phyloP scores from a whole-genome alignment of 208 protist genomes.

The Crithidia fasciculata region DNA sequence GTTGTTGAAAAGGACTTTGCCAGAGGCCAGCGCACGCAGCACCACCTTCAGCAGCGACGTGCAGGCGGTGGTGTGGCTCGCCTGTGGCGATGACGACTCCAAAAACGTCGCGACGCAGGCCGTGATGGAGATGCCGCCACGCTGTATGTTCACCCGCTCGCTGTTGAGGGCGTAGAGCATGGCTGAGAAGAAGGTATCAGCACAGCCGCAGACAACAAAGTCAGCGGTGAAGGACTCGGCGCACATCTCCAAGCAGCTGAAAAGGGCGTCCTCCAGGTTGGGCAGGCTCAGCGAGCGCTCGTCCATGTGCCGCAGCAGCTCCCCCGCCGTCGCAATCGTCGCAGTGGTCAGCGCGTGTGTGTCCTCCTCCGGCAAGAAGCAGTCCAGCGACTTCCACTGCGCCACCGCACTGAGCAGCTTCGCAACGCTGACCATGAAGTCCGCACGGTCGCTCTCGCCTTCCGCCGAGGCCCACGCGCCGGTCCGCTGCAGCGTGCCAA shows the following conservation, averaged over 20 bases:
- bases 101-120: constrained; percentile 51
- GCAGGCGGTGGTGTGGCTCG: constrained; percentile 27
- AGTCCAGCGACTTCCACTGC: constrained; percentile 78
- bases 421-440: constrained; percentile 51
- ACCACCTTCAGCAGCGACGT: constrained; percentile 35
- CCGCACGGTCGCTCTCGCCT: constrained; percentile 54
- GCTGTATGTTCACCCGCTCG: constrained; percentile 58
- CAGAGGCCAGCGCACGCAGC: constrained; percentile 33
- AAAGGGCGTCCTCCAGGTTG: constrained; percentile 62
- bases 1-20: constrained; percentile 36
- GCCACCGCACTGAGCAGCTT: constrained; percentile 57
- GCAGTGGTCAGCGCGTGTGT: constrained; percentile 34
- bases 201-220: constrained; percentile 55
- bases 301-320: constrained; percentile 63
- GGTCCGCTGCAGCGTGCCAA: constrained; percentile 16
- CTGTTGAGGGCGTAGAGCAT: constrained; percentile 72
- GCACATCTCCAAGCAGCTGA: constrained; percentile 69
- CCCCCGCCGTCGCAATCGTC: constrained; percentile 49
- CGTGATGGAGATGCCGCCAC: constrained; percentile 61
- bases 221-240: constrained; percentile 64
- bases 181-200: constrained; percentile 60
- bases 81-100: constrained; percentile 18
- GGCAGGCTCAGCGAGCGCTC: constrained; percentile 54
- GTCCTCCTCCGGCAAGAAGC: constrained; percentile 59
- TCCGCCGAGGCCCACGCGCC: constrained; percentile 42